Percentiles rank a stretch among this genome's conserved stretches.
These are phyloP conservation scores for Beauveria rudraprayagi DNA, from an alignment of 2,329 filamentous ascomycete species.

Conservation along the genomic window DNA sequence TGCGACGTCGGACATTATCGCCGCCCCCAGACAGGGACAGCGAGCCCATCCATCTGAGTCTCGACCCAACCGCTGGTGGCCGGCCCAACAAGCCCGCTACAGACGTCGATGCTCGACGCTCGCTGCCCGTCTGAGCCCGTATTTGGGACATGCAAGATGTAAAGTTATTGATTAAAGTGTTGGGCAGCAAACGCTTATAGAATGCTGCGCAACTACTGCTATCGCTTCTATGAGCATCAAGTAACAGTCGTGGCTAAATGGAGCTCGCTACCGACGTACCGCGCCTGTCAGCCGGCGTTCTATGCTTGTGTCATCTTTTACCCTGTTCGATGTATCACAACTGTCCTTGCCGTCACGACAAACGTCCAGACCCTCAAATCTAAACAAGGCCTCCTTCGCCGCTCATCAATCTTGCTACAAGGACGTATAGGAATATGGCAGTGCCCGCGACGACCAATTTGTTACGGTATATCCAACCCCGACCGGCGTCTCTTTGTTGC, in stretches of 20 bases:
- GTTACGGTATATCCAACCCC: constrained; percentile 74
- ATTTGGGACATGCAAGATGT: background rate
- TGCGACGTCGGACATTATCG: background rate
- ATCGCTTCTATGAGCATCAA: background rate
- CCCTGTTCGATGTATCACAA: background rate
- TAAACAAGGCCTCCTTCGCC: constrained; percentile 23
- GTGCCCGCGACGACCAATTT: constrained; percentile 66
- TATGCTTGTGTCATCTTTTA: background rate
- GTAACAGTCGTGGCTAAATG: background rate
- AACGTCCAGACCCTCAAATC: background rate
- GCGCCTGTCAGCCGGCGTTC: background rate
- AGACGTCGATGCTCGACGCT: background rate
- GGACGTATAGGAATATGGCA: constrained; percentile 71
- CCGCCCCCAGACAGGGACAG: background rate
- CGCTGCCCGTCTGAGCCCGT: no score
- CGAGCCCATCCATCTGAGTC: background rate
- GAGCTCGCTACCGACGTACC: no score
- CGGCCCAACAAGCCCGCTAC: background rate
- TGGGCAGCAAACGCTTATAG: background rate
- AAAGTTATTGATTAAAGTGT: background rate
- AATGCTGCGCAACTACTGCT: background rate
- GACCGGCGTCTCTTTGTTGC: constrained; percentile 70
- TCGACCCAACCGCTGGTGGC: background rate
- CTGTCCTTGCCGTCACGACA: background rate
- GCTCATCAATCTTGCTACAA: constrained; percentile 68